These are phyloP conservation scores for Mollisiaceae sp. DNA, from an alignment of 2,329 filamentous ascomycete species.

Conservation along the genomic window DNA sequence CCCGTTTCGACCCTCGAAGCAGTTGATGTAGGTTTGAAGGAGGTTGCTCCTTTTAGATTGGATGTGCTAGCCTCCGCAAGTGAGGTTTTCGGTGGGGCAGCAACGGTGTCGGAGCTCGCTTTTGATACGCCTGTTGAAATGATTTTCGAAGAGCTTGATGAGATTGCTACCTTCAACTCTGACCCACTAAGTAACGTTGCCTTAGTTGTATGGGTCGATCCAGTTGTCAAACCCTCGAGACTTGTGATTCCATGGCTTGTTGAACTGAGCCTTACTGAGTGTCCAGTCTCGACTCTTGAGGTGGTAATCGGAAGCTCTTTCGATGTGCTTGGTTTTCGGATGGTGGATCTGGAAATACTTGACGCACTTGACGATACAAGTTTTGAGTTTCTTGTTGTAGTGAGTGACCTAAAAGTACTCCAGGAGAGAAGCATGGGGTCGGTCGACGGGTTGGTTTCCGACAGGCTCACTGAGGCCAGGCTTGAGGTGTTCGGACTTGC, in stretches of 20 bases:
- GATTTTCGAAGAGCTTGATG: too few relatives aligned
- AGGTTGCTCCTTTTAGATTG: background rate
- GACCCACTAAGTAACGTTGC: too few relatives aligned
- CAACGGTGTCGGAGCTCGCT: too few relatives aligned
- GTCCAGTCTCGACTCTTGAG: background rate
- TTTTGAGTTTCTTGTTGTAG: background rate
- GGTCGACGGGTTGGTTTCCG: background rate
- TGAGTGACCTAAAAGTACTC: background rate
- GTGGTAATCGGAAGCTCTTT: background rate
- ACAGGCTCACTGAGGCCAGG: background rate
- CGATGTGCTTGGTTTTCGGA: background rate
- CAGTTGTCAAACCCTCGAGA: too few relatives aligned
- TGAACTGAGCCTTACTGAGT: background rate
- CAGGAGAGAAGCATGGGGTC: background rate
- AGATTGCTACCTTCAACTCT: too few relatives aligned
- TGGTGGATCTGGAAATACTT: background rate
- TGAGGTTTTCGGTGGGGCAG: too few relatives aligned
- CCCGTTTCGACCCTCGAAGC: background rate
- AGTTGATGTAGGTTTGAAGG: background rate
- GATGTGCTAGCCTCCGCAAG: too few relatives aligned
- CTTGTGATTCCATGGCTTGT: too few relatives aligned
- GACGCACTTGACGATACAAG: background rate
- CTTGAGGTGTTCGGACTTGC: background rate
- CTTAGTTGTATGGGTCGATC: too few relatives aligned
- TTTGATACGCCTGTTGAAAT: too few relatives aligned